Base-by-base conservation (phyloP, 2,329 filamentous ascomycete genomes). In the Fusarium sp. region DNA sequence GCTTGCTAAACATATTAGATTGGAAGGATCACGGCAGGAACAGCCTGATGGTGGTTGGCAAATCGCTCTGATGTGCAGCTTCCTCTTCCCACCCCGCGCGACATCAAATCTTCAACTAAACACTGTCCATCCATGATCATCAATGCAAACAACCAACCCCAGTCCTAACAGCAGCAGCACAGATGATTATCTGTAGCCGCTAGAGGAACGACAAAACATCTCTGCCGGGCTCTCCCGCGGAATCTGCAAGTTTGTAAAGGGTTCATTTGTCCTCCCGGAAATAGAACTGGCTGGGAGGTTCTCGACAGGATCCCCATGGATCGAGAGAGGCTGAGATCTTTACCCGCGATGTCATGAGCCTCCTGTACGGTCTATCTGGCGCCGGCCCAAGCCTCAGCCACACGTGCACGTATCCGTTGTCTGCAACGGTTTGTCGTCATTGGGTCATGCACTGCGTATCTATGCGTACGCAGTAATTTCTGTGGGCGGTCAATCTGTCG, bases 41-140 rank as follows among this genome's bases (percentile, higher is more conserved):
- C 44, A 48, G 37, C 56, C 53, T 41, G 54, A 68, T 32, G 11
- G 13, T 59, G 67, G 68, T 68, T 60, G 67, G 64, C 67, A 58
- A 56, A 46, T 48, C 39, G 30, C 27, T 46, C 9, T n/a, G 35
- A n/a, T n/a, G 9, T 7, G 56, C 51, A 52, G 59, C 57, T 47
- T 68, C 57, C 52, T 46, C 47, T 66, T 66, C 52, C 55, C 33
- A 39, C 19, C 56, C 44, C 52, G 17, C 37, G 23, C 37, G 23
- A 32, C 41, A 45, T 54, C 32, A 53, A 53, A 49, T 49, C 46
- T 54, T 65, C 61, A 65, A 60, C 40, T 10, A 39, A 59, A 60
- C 41, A 52, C 41, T 64, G 61, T 44, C 45, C 59, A 64, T 48
- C 30, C 40, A 63, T 35, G 58, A 63, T 46, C 32, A 48, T 35